These are phyloP conservation scores for Suillus bovinus DNA, from an alignment of 768 basidiomycete species.

Conservation along the genomic window DNA sequence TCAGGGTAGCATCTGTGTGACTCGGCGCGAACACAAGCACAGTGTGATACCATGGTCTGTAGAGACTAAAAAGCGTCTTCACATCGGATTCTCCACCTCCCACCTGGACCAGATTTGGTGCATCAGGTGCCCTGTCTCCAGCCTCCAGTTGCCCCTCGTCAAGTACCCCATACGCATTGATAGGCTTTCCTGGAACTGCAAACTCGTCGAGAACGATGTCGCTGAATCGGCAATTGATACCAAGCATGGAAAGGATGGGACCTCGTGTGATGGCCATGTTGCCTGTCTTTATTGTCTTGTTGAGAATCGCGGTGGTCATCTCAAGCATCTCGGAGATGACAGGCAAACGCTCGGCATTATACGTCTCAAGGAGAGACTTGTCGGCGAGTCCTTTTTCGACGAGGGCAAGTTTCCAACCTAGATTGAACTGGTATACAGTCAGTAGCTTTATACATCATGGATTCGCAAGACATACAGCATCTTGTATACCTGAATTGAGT, in stretches of 20 bases:
- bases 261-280: conserved; percentile 23
- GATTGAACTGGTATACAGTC: conserved; percentile 32
- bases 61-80: conserved; percentile 30
- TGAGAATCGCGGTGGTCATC: conserved; percentile 28
- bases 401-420: conserved; percentile 44
- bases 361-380: conserved; percentile 36
- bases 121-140: conserved; percentile 15
- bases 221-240: conserved; percentile 17
- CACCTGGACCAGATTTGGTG: conserved; percentile 20
- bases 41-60: conserved; percentile 18
- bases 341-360: conserved; percentile 42
- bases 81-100: conserved; percentile 1
- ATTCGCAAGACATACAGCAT: conserved; percentile 32
- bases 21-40: conserved; percentile 13
- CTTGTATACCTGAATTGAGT: conserved; percentile 38
- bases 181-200: background rate
- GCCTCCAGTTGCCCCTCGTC: conserved; percentile 14
- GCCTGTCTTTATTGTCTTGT: background rate
- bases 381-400: conserved; percentile 35
- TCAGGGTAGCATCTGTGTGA: conserved; percentile 10
- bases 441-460: background rate
- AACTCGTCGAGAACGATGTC: conserved; percentile 15
- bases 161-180: conserved; percentile 11
- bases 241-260: conserved; percentile 31
- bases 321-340: conserved; percentile 43